Conservation (phyloP, 2,329 filamentous ascomycete species). For the Xylariaceae sp. region DNA sequence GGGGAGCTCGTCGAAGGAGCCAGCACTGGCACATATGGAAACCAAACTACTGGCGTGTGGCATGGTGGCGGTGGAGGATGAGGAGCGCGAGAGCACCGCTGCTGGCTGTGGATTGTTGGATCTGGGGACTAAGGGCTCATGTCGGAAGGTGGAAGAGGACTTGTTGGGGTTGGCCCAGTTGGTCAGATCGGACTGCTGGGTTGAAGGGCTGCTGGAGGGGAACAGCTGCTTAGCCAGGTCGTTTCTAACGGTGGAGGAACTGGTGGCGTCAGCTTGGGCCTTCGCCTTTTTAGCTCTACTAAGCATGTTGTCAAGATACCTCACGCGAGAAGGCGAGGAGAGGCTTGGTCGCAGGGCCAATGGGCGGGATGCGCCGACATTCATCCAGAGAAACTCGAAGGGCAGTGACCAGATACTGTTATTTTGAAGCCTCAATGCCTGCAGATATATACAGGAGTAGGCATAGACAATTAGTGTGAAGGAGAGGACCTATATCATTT, state of each 20-base stretch:
- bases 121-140: slow-evolving; percentile 32
- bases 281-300: slow-evolving; percentile 25
- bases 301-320: slow-evolving; percentile 24
- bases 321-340: slow-evolving; percentile 13
- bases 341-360: slow-evolving; percentile 12
- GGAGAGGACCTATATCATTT: no score
- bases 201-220: slow-evolving; percentile 52
- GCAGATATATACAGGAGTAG: no score
- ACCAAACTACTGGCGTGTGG: slow-evolving; percentile 32
- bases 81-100: slow-evolving; percentile 6
- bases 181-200: slow-evolving; percentile 44
- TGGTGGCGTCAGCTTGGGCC: slow-evolving; percentile 35
- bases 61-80: slow-evolving; percentile 11
- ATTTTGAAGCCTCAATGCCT: no score
- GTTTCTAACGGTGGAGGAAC: slow-evolving; percentile 25
- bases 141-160: not conserved
- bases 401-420: not conserved
- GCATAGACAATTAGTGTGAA: no score
- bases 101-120: slow-evolving; percentile 32
- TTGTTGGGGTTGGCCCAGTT: slow-evolving; percentile 42
- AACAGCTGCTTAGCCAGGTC: slow-evolving; percentile 50
- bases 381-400: slow-evolving; percentile 14
- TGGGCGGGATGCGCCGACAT: slow-evolving; percentile 11
- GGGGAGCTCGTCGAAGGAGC: slow-evolving; percentile 47
- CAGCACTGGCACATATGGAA: slow-evolving; percentile 42